phyloP scores from a whole-genome alignment of 495 filamentous ascomycete genomes.

The Ramalina intermedia region DNA sequence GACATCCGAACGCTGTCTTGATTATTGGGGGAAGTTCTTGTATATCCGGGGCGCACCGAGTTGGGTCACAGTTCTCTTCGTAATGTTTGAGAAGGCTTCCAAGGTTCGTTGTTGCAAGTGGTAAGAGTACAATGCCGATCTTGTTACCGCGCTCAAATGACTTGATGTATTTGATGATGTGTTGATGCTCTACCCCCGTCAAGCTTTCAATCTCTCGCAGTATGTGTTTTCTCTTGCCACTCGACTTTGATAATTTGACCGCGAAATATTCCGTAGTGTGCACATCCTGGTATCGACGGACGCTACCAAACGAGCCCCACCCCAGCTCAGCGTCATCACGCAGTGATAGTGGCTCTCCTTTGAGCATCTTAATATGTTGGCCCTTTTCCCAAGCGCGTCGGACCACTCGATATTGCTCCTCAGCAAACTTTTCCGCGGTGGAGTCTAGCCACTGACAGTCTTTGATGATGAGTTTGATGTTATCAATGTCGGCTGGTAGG shows the following conservation, averaged over 20 bases:
- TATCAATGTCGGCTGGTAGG: background rate
- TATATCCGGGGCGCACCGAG: background rate
- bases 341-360: slow-evolving; percentile 8
- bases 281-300: background rate
- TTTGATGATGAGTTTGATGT: background rate
- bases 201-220: background rate
- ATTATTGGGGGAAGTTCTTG: background rate
- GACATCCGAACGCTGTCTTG: slow-evolving; percentile 3
- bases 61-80: background rate
- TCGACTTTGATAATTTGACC: background rate
- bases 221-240: slow-evolving; percentile 1
- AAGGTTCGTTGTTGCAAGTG: slow-evolving; percentile 5
- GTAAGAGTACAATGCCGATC: slow-evolving; percentile 5
- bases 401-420: slow-evolving; percentile 5
- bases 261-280: background rate
- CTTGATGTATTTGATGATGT: slow-evolving; percentile 9
- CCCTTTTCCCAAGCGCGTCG: background rate
- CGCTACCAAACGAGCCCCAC: slow-evolving; percentile 2
- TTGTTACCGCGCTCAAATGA: slow-evolving; percentile 3
- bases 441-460: background rate
- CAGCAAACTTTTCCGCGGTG: background rate
- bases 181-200: slow-evolving; percentile 4
- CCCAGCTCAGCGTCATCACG: background rate
- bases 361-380: background rate
- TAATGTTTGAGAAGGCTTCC: background rate